These are phyloP conservation scores for Malus sieversii DNA, from an alignment of 306 rosid genomes.

Conservation along the genomic window DNA sequence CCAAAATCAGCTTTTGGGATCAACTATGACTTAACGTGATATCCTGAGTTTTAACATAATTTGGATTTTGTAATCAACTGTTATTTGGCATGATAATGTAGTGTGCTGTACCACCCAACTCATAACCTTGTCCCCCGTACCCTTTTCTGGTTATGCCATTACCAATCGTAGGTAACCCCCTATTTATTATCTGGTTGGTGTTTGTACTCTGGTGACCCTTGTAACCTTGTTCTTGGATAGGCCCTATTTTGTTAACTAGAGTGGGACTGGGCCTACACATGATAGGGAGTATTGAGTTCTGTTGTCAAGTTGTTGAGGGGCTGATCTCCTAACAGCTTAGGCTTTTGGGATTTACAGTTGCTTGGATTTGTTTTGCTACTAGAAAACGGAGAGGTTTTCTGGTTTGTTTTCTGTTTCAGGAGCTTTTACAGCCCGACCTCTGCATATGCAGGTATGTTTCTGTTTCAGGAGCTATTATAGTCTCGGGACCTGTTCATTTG, in stretches of 20 bases:
- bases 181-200: background rate
- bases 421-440: background rate
- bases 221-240: background rate
- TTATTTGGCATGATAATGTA: background rate
- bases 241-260: background rate
- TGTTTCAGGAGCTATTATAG: background rate
- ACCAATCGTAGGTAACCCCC: background rate
- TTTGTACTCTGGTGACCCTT: background rate
- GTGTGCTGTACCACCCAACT: background rate
- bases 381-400: background rate
- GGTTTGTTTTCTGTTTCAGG: background rate
- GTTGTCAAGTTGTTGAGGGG: background rate
- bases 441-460: background rate
- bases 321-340: conserved; percentile 1
- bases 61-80: background rate
- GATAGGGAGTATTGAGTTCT: background rate
- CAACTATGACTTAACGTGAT: background rate
- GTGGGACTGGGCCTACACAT: background rate
- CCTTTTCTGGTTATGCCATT: background rate
- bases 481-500: background rate
- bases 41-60: background rate
- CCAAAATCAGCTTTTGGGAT: background rate
- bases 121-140: background rate
- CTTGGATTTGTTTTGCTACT: background rate
- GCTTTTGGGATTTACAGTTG: background rate